Conservation (phyloP, 345 rosid species). For the Diplotaxis tenuifolia region DNA sequence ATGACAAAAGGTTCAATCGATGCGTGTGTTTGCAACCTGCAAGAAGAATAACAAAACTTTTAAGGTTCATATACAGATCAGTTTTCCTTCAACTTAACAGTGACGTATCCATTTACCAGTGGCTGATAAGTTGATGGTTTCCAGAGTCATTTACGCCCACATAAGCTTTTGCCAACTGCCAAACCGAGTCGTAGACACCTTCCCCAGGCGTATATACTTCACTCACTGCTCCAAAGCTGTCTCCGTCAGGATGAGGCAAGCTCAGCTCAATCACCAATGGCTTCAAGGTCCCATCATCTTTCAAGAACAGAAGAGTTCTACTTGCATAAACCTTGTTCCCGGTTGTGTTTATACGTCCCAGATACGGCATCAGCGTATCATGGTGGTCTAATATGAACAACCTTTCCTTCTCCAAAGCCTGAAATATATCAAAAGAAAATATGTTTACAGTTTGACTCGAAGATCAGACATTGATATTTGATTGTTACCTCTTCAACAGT, state of each 20-base stretch:
- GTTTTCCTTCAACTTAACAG: neutral
- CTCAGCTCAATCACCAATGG: conserved; percentile 84
- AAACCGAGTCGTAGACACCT: conserved; percentile 60
- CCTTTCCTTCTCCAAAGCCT: conserved; percentile 63
- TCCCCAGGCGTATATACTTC: conserved; percentile 73
- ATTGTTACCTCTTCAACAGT: conserved; percentile 52
- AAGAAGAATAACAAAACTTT: neutral
- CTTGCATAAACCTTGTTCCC: conserved; percentile 63
- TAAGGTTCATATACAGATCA: conserved; percentile 6
- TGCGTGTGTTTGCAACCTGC: conserved; percentile 72
- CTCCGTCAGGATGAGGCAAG: conserved; percentile 70
- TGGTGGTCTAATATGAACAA: conserved; percentile 83
- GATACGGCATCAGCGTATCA: conserved; percentile 72
- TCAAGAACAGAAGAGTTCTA: conserved; percentile 73
- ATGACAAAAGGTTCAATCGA: conserved; percentile 68
- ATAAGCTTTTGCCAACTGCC: conserved; percentile 92
- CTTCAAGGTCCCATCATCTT: conserved; percentile 74
- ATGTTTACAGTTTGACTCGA: neutral
- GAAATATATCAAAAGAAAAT: neutral
- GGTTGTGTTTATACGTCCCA: conserved; percentile 65
- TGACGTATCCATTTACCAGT: conserved; percentile 55
- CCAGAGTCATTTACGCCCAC: conserved; percentile 88
- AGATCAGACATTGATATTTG: neutral
- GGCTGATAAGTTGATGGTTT: conserved; percentile 85
- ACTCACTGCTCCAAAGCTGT: conserved; percentile 56